Evolutionary conservation across 1,284 basidiomycete species (phyloP).

Genomic region (Mrakiaceae sp.): DNA sequence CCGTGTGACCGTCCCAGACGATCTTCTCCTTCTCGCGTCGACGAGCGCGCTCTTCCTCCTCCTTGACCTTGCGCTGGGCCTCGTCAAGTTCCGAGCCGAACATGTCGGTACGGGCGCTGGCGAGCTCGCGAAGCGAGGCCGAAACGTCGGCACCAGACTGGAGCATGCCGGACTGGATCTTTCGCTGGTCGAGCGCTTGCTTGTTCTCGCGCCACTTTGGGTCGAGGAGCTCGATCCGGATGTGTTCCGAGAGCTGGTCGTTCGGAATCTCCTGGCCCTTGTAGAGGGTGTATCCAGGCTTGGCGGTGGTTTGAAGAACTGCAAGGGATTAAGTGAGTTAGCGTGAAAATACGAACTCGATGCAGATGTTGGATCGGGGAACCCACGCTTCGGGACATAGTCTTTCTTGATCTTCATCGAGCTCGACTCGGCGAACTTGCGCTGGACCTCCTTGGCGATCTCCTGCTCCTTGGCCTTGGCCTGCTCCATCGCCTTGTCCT

Average conservation of each 20-base stretch:
- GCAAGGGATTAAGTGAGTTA: too few species aligned
- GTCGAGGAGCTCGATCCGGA: constrained; percentile 95
- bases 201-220: constrained; percentile 96
- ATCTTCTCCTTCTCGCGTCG: constrained; percentile 79
- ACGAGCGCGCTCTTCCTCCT: constrained; percentile 65
- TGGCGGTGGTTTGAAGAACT: too few species aligned
- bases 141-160: constrained; percentile 81
- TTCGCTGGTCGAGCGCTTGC: constrained; percentile 69
- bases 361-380: constrained; percentile 37
- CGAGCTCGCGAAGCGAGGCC: constrained; percentile 78
- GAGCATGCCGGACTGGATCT: constrained; percentile 77
- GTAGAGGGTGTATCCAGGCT: constrained; percentile 41
- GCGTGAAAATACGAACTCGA: constrained; percentile 32
- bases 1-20: constrained; percentile 92
- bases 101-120: constrained; percentile 82
- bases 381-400: constrained; percentile 83
- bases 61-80: constrained; percentile 67
- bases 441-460: constrained; percentile 62
- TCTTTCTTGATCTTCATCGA: constrained; percentile 96
- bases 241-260: constrained; percentile 92
- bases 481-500: constrained; percentile 52
- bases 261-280: constrained; percentile 90
- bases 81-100: constrained; percentile 79
- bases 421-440: constrained; percentile 56
- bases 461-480: constrained; percentile 58